phyloP scores from a whole-genome alignment of 2,329 filamentous ascomycete genomes.

The Fonsecaea multimorphosa region DNA sequence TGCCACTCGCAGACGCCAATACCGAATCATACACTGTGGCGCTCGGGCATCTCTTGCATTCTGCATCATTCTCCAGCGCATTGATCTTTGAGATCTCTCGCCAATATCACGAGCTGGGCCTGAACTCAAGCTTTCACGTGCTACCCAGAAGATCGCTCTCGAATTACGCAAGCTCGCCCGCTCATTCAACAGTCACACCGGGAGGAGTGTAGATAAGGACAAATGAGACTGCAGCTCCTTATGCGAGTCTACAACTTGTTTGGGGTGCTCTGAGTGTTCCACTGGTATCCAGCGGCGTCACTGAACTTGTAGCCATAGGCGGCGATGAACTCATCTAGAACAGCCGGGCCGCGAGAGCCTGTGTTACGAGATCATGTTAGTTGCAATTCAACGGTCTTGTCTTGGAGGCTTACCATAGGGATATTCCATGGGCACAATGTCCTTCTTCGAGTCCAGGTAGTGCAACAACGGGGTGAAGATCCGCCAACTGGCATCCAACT shows the following conservation, averaged over 20 bases:
- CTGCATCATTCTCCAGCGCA: background rate
- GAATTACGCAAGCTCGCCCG: background rate
- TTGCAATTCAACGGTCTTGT: background rate
- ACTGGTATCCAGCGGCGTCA: conserved; percentile 93
- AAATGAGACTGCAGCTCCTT: background rate
- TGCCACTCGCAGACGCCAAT: background rate
- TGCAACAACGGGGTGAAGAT: conserved; percentile 97
- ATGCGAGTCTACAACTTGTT: conserved; percentile 35
- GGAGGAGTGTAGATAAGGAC: background rate
- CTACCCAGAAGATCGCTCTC: conserved; percentile 2
- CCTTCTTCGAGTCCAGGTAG: conserved; percentile 98
- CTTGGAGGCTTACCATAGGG: conserved; percentile 78
- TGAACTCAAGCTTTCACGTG: background rate
- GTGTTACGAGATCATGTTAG: conserved; percentile 13
- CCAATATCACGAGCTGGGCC: background rate
- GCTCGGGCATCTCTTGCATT: background rate
- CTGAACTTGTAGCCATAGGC: conserved; percentile 99
- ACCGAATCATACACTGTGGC: background rate
- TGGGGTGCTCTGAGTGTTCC: conserved; percentile 68
- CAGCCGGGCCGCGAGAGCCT: conserved; percentile 96
- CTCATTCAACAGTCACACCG: background rate
- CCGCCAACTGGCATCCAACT: conserved; percentile 96
- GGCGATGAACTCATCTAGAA: conserved; percentile 96
- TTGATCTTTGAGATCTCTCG: background rate
- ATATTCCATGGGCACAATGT: conserved; percentile 99